Evolutionary conservation across 257 asterid species (phyloP).

Genomic region (Solanum clarkiae): DNA sequence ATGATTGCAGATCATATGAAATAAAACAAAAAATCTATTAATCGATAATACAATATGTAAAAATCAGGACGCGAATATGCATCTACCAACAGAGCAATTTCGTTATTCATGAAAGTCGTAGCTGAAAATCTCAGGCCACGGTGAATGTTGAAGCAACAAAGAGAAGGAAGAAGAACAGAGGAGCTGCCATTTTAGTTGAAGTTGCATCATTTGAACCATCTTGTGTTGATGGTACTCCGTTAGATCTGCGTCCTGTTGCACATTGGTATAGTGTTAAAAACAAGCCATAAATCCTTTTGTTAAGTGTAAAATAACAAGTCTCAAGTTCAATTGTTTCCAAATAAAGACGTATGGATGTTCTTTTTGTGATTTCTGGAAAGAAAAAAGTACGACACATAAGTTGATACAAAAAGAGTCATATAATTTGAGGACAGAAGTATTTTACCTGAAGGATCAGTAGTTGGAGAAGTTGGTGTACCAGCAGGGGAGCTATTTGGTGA

Average conservation of each 20-base stretch:
- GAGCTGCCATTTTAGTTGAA: conserved; percentile 21
- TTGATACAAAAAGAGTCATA: not conserved
- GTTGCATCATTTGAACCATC: conserved; percentile 20
- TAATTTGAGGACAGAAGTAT: not conserved
- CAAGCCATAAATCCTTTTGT: too few species aligned
- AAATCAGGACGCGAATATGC: not conserved
- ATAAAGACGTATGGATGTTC: not conserved
- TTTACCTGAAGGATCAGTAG: not conserved
- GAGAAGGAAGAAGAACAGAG: conserved; percentile 23
- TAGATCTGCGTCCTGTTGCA: conserved; percentile 18
- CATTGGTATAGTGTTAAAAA: not conserved
- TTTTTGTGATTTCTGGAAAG: too few species aligned
- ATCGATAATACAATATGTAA: not conserved
- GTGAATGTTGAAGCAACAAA: conserved; percentile 11
- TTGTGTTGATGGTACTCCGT: conserved; percentile 16
- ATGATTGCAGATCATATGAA: not conserved
- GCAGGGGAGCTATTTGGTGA: conserved; percentile 54
- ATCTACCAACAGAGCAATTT: not conserved
- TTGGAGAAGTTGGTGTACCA: not conserved
- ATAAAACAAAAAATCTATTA: not conserved
- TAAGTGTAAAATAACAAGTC: too few species aligned
- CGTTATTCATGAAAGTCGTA: not conserved
- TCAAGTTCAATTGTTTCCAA: too few species aligned
- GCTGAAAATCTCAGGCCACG: not conserved
- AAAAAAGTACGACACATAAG: not conserved